phyloP scores from a whole-genome alignment of 2,329 filamentous ascomycete genomes.

The Neopestalotiopsis rosae region DNA sequence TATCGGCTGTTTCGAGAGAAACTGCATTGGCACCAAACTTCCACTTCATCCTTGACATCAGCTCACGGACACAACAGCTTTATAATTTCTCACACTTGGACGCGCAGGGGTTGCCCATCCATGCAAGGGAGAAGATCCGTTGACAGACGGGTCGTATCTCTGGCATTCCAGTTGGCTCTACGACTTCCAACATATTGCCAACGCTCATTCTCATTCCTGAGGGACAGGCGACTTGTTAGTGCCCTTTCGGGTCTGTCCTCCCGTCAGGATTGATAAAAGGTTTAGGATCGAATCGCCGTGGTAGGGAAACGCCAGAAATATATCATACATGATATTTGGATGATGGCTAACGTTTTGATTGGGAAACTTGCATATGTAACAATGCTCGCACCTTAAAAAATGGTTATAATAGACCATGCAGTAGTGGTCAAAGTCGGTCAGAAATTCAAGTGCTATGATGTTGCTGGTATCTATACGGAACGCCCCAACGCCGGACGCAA shows the following conservation, averaged over 20 bases:
- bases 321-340: no score
- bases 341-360: no score
- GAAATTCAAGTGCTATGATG: not conserved
- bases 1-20: not conserved
- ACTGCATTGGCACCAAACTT: not conserved
- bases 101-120: no score
- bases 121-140: not conserved
- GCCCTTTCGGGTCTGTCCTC: no score
- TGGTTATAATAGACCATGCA: not conserved
- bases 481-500: not conserved
- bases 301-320: no score
- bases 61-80: not conserved
- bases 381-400: no score
- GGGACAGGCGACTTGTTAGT: not conserved
- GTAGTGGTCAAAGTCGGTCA: not conserved
- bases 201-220: not conserved
- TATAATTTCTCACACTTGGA: not conserved
- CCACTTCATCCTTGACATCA: not conserved
- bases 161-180: not conserved
- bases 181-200: not conserved
- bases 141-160: not conserved
- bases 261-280: no score
- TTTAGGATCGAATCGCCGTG: no score
- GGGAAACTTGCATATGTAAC: no score
- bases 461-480: not conserved